Base-by-base conservation (phyloP, 2,329 filamentous ascomycete species). In the Alternaria sp. region DNA sequence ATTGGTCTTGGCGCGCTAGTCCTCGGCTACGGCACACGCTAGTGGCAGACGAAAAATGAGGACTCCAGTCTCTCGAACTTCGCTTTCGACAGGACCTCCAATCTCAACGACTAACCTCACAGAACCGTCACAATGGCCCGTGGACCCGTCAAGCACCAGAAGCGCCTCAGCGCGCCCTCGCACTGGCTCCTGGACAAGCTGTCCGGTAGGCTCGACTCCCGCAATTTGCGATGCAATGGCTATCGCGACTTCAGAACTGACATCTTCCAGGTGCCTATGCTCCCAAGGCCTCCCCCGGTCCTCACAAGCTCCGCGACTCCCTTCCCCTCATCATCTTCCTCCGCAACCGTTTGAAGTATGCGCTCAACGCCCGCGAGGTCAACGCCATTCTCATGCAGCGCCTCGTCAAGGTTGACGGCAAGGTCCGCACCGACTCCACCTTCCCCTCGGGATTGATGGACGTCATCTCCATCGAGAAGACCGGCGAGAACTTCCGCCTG, bases 111-210 rank as follows among this genome's bases (percentile, higher is more conserved):
- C 74, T 74, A 76, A 75, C 73, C 71, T 74, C 71, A 71, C 66
- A 78, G 73, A 73, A 81, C 79, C 81, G 82, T 77, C 77, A 89
- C 81, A 78, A 90, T 90, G 88, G 87, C 85, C 81, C 86, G 88
- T 82, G 88, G 88, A 87, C 88, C 86, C 86, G 96, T 96, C 90
- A 97, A 97, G 92, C 96, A 99, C 88, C 95, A 98, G 87, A 98
- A 99, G 94, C 94, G 96, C 89, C 90, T 98, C 83, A 96, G 92
- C 87, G 96, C 96, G 84, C 96, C 96, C 83, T 96, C 92, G 84
- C 96, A 98, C 91, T 99, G 96, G 96, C 93, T 99, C 83, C 89
- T 99, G 85, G 96, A 99, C 93, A 99, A 99, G 87, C 90, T 99
- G 83, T 97, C 93, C 85, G 96, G 96, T 79, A 75, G 55, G 74